These are phyloP conservation scores for Trichophyton simii DNA, from an alignment of 2,329 filamentous ascomycete species.

Conservation along the genomic window DNA sequence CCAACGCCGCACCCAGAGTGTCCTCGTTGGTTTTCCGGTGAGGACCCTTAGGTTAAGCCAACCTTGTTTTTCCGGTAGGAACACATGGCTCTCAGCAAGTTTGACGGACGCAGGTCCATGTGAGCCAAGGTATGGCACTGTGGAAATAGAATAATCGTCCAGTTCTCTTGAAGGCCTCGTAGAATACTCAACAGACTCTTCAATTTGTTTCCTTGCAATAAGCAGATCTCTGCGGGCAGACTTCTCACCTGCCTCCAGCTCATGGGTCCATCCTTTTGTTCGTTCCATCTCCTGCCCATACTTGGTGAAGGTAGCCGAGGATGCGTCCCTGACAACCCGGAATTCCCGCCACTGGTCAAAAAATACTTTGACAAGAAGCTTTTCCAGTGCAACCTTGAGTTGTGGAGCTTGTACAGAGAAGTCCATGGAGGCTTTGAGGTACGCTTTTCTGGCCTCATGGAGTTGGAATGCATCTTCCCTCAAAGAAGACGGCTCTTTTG, in stretches of 20 bases:
- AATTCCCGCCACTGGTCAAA: slow-evolving; percentile 83
- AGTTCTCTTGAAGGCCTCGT: slow-evolving; percentile 79
- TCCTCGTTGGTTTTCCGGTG: slow-evolving; percentile 76
- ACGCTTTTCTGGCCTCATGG: slow-evolving; percentile 81
- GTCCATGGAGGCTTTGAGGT: slow-evolving; percentile 85
- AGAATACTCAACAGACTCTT: slow-evolving; percentile 57
- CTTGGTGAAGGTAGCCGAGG: slow-evolving; percentile 48
- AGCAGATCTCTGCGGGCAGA: slow-evolving; percentile 73
- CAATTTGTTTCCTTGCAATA: slow-evolving; percentile 65
- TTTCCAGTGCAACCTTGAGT: slow-evolving; percentile 70
- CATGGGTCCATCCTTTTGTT: slow-evolving; percentile 80
- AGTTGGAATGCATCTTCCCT: slow-evolving; percentile 93
- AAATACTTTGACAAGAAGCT: slow-evolving; percentile 71
- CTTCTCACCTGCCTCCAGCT: slow-evolving; percentile 83
- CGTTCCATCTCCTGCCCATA: slow-evolving; percentile 77
- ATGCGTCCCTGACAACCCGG: slow-evolving; percentile 55
- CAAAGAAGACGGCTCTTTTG: slow-evolving; percentile 81
- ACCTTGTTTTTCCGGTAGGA: slow-evolving; percentile 69
- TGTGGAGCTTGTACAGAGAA: slow-evolving; percentile 83
- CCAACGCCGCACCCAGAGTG: slow-evolving; percentile 85
- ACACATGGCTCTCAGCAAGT: slow-evolving; percentile 30
- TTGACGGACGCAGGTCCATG: slow-evolving; percentile 54
- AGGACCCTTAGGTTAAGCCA: slow-evolving; percentile 79
- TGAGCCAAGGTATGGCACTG: slow-evolving; percentile 71
- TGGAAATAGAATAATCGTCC: slow-evolving; percentile 82